Evolutionary conservation across 2,329 filamentous ascomycete genomes (phyloP), one percentile per base, ranked within the genome.

Genomic region (Cercospora janseana): DNA sequence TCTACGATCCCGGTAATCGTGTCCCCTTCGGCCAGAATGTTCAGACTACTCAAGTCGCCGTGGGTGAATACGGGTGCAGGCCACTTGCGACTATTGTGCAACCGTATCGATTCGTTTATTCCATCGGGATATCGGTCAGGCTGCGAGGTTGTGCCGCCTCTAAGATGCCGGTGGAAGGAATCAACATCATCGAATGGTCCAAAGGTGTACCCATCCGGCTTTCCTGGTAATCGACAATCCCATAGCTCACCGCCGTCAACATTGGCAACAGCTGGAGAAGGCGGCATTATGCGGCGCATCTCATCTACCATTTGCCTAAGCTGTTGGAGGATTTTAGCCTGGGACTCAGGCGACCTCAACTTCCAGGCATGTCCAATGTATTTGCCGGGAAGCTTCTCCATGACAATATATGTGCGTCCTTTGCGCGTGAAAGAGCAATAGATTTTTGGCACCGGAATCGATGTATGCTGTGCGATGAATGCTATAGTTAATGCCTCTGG

Each of bases 1-100:
- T 70, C 72, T 44, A 73, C 56, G 52, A 80, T 75, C 6, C 72
- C 74, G 26, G 72, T 67, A 16, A 80, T 60, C 4, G 68, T 60
- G 47, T 73, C 69, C 6, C 65, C 70, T 7, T 61, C 60, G 37
- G 69, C 60, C 6, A 78, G 52, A 35, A 78, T 72, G 53, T 78
- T 78, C 13, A 62, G 59, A 15, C 35, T 45, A 32, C 44, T 71
- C 6, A 81, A 65, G 59, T 81, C 78, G 3, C 72, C 72, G 63
- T 81, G 77, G 1, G 76, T 76, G 51, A 81, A 74, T 1, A 74
- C 68, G 16, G 70, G 69, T 12, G 55, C 43, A n/a, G 60, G 60
- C 63, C 65, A 71, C 7, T 61, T 59, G 2, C 62, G 54, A 48
- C 74, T 38, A 23, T 29, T n/a, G n/a, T 32, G 29, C 10, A 32